A percentile compares a stretch with the other conserved stretches of the same genome.
Conservation (phyloP, 1,139 yeast species). For the Saccharomycopsis crataegensis region DNA sequence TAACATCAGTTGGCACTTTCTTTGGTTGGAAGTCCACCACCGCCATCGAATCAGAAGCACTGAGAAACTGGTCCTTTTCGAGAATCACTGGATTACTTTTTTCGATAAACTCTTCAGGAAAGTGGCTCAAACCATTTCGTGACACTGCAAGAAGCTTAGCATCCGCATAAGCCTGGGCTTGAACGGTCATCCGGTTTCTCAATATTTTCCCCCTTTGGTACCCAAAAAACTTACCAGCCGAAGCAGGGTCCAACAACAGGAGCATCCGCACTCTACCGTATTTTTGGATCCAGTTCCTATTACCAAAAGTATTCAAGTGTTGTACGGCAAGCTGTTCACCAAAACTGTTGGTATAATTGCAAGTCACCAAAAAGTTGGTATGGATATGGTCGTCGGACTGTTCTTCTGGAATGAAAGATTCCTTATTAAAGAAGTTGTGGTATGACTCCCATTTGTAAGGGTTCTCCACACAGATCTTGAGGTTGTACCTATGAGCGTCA, state of each 20-base stretch:
- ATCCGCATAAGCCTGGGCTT: conserved; percentile 53
- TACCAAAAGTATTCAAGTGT: conserved; percentile 63
- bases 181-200: conserved; percentile 53
- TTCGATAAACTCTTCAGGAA: conserved; percentile 22
- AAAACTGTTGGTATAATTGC: conserved; percentile 45
- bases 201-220: conserved; percentile 34
- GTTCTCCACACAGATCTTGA: conserved; percentile 27
- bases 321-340: conserved; percentile 73
- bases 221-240: conserved; percentile 58
- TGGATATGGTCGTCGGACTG: conserved; percentile 45
- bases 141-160: conserved; percentile 44
- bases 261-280: conserved; percentile 72
- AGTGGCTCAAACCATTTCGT: conserved; percentile 22
- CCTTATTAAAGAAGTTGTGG: conserved; percentile 34
- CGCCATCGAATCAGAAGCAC: conserved; percentile 23
- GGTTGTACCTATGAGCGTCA: background rate
- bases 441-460: conserved; percentile 68
- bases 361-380: conserved; percentile 55
- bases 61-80: conserved; percentile 1
- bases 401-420: conserved; percentile 36
- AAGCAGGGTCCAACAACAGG: conserved; percentile 48
- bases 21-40: conserved; percentile 59
- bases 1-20: conserved; percentile 27
- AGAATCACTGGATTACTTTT: conserved; percentile 18
- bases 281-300: conserved; percentile 67